A percentile compares a stretch with the other conserved stretches of the same genome.
Conservation (phyloP, 306 rosid species). For the Vigna radiata region DNA sequence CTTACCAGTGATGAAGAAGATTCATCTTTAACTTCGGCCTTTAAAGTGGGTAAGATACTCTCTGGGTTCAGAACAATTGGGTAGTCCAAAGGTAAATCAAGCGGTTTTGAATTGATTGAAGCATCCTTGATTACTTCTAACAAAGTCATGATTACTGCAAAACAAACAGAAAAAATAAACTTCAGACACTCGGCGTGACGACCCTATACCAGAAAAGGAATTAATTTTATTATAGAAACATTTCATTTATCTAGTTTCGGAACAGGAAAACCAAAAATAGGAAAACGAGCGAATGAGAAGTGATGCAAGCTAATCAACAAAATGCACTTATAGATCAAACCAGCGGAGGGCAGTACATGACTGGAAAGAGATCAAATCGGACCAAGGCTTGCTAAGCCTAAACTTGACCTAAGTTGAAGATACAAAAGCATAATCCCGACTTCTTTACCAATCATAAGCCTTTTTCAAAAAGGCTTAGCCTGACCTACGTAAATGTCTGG, state of each 20-base stretch:
- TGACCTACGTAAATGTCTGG: background rate
- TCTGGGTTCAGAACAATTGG: constrained; percentile 76
- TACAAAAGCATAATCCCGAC: no score
- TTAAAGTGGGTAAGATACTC: constrained; percentile 57
- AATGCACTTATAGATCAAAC: background rate
- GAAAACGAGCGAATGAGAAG: background rate
- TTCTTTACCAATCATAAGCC: background rate
- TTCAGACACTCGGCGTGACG: background rate
- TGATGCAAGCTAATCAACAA: background rate
- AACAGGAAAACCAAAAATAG: background rate
- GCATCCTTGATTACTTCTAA: constrained; percentile 70
- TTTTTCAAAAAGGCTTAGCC: background rate
- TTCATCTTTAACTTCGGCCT: constrained; percentile 48
- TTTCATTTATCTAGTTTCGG: background rate
- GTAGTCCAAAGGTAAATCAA: constrained; percentile 52
- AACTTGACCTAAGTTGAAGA: no score
- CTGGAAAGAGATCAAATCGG: background rate
- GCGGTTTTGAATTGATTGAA: constrained; percentile 47
- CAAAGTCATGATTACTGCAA: constrained; percentile 67
- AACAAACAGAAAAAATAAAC: constrained; percentile 16
- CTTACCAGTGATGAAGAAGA: constrained; percentile 48
- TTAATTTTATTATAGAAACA: background rate
- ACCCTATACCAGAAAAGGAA: background rate
- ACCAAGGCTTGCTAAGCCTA: background rate
- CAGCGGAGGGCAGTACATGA: background rate